Conservation (phyloP, 2,329 filamentous ascomycete genomes). For the Gnomoniopsis smithogilvyi region DNA sequence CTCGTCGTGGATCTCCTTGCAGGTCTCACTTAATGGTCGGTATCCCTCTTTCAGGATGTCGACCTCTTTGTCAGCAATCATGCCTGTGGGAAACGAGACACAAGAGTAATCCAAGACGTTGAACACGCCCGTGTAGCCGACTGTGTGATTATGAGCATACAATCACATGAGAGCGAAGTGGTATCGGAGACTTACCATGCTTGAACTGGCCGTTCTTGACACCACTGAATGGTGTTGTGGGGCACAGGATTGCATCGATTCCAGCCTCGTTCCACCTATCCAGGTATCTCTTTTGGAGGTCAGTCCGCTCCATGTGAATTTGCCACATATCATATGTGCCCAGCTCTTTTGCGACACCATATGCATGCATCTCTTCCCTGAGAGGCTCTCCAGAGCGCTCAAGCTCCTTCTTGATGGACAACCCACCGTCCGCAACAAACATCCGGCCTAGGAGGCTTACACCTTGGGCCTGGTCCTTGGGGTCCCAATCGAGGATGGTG, state of each 20-base stretch:
- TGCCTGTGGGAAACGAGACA: slow-evolving; percentile 43
- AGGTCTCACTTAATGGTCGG: slow-evolving; percentile 32
- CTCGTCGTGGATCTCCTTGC: slow-evolving; percentile 35
- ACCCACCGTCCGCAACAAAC: slow-evolving; percentile 47
- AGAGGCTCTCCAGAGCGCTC: slow-evolving; percentile 40
- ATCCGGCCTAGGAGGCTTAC: slow-evolving; percentile 36
- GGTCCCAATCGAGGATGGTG: slow-evolving; percentile 50
- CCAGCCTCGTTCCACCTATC: slow-evolving; percentile 36
- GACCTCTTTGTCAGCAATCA: slow-evolving; percentile 36
- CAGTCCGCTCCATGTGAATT: slow-evolving; percentile 41
- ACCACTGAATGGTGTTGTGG: slow-evolving; percentile 44
- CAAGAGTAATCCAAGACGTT: slow-evolving; percentile 47
- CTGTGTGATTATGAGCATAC: slow-evolving; percentile 16
- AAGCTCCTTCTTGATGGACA: slow-evolving; percentile 36
- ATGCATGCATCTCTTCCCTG: slow-evolving; percentile 35
- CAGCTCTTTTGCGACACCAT: slow-evolving; percentile 33
- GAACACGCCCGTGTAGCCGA: slow-evolving; percentile 48
- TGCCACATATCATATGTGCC: slow-evolving; percentile 45
- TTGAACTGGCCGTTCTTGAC: slow-evolving; percentile 40
- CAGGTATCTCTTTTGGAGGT: slow-evolving; percentile 43
- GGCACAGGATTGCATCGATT: slow-evolving; percentile 62
- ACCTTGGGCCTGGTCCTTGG: slow-evolving; percentile 38
- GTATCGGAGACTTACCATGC: slow-evolving; percentile 32
- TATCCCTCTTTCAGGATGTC: slow-evolving; percentile 31
- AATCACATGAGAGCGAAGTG: background rate